Evolutionary conservation across 352 stramenopile species (phyloP).

Genomic region (Aphanomyces cochlioides): DNA sequence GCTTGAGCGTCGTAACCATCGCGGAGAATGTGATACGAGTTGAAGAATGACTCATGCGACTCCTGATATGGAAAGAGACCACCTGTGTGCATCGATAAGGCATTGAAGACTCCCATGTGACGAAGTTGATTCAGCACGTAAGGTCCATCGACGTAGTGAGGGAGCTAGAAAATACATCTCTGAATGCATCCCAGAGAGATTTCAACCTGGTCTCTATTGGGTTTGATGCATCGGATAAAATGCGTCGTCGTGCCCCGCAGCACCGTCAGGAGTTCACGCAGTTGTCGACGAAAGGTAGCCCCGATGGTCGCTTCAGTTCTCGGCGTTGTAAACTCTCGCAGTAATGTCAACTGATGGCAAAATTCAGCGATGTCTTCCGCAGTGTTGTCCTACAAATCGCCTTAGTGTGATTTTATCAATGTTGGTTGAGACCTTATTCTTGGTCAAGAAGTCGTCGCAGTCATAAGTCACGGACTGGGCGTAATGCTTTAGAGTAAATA

Average conservation of each 20-base stretch:
- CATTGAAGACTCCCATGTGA: slow-evolving; percentile 10
- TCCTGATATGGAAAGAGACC: slow-evolving; percentile 3
- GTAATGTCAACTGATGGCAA: slow-evolving; percentile 2
- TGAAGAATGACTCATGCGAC: not conserved
- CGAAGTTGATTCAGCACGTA: slow-evolving; percentile 6
- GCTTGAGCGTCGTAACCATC: not conserved
- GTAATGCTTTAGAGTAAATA: slow-evolving; percentile 95
- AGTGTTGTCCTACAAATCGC: slow-evolving; percentile 13
- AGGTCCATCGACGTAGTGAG: not conserved
- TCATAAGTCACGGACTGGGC: slow-evolving; percentile 94
- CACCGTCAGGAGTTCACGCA: slow-evolving; percentile 68
- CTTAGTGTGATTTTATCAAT: not conserved
- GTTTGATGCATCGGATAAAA: slow-evolving; percentile 99
- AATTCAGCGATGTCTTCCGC: slow-evolving; percentile 20
- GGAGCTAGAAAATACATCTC: not conserved
- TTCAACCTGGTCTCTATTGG: slow-evolving; percentile 89
- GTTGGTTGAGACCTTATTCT: slow-evolving; percentile 93
- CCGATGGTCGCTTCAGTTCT: slow-evolving; percentile 7
- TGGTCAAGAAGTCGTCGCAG: slow-evolving; percentile 90
- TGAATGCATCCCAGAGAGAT: not conserved
- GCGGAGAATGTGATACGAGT: not conserved
- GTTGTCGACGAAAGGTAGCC: slow-evolving; percentile 16
- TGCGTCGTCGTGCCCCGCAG: slow-evolving; percentile 89
- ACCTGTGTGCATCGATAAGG: not conserved
- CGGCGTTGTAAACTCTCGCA: not conserved